Base-by-base conservation (phyloP, 2,329 filamentous ascomycete species). In the Coniosporium tulheliwenetii region DNA sequence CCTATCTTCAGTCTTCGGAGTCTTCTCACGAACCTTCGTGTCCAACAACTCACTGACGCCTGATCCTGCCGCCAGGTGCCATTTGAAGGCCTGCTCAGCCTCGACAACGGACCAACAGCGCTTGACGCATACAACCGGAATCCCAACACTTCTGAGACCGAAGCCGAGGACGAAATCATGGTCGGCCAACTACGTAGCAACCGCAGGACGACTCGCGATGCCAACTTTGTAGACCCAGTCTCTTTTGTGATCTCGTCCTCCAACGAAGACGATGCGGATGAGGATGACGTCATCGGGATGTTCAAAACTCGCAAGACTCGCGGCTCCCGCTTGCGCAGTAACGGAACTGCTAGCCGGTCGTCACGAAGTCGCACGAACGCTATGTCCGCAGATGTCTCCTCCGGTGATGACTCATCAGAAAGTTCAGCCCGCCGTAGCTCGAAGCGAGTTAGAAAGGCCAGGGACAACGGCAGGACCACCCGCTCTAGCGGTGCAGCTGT, bases 21-120 rank as follows among this genome's bases (percentile, higher is more conserved):
- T 26, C 19, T 26, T 26, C 7, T 26, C 19, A 26, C 19, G 19
- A 26, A 26, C 4, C 19, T 26, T 26, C 19, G 19, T 26, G 4
- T 26, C 19, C 19, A 26, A 26, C 19, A 26, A 26, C 19, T 26
- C 19, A 26, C 19, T 26, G 19, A 26, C 19, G 19, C 19, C 19
- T 26, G 19, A 26, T 26, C 19, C 19, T 26, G 31, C 36, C 39
- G 10, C 15, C 39, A 74, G 70, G 53, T 72, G 9, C 49, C 60
- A 10, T 63, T 67, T 30, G 56, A 66, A 30, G 53, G 64, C 30
- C 55, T 74, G 3, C 47, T 69, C 10, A 45, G 54, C 2, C 56
- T 67, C 26, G 52, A 61, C 8, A 67, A 70, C 51, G 70, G 71
- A 13, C 50, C 56, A 37, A 56, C 59, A 44, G 66, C 67, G 13